Evolutionary conservation across 345 rosid species (phyloP).

Genomic region (Syzygium oleosum): DNA sequence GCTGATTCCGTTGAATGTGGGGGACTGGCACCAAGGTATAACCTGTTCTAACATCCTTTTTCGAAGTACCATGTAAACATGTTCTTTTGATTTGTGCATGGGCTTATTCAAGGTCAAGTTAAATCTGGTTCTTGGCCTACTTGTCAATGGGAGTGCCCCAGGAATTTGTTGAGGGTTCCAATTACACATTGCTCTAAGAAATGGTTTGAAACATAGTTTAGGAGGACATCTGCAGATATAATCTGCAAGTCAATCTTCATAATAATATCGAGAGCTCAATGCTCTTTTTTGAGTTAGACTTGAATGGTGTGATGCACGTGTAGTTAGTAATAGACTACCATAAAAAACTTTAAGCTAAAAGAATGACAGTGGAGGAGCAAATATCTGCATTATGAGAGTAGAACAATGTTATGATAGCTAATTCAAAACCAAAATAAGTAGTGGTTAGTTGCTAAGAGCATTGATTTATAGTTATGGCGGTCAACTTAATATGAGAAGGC

Average conservation of each 20-base stretch:
- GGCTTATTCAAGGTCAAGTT: neutral
- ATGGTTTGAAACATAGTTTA: neutral
- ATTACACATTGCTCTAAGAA: neutral
- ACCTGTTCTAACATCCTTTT: neutral
- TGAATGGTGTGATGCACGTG: neutral
- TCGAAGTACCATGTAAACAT: neutral
- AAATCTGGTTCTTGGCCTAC: neutral
- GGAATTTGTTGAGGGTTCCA: neutral
- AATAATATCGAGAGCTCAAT: neutral
- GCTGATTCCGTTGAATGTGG: slow-evolving; percentile 60
- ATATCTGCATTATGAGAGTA: neutral
- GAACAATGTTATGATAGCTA: neutral
- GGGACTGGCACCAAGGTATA: slow-evolving; percentile 53
- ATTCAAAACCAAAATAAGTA: neutral
- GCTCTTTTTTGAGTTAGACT: neutral
- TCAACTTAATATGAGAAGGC: neutral
- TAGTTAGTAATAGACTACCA: neutral
- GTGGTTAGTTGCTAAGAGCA: neutral
- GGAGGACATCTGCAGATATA: neutral
- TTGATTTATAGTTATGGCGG: neutral
- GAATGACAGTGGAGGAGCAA: neutral
- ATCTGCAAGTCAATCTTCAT: neutral
- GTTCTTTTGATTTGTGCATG: neutral
- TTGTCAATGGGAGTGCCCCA: neutral
- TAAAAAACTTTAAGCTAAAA: neutral